These are phyloP conservation scores for Metschnikowia kofuensis DNA, from an alignment of 805 yeast species.

Conservation along the genomic window DNA sequence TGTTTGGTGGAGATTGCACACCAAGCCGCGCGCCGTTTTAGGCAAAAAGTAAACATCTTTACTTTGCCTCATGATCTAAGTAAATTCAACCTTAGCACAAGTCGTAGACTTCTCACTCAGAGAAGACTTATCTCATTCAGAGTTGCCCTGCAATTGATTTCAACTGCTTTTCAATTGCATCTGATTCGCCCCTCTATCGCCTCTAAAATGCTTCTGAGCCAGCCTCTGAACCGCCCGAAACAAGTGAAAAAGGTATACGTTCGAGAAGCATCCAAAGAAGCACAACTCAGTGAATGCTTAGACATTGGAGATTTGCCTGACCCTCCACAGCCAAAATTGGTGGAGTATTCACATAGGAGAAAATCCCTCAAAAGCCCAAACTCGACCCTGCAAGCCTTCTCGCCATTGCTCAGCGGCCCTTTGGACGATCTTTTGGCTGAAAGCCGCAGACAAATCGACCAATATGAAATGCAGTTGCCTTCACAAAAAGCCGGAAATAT, in stretches of 20 bases:
- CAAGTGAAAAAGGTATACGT: neutral
- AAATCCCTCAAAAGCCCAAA: too few relatives aligned
- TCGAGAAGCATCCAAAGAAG: conserved; percentile 2
- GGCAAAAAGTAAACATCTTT: conserved; percentile 8
- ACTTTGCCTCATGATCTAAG: neutral
- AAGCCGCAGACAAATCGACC: conserved; percentile 14
- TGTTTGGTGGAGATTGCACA: too few relatives aligned
- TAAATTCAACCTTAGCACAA: too few relatives aligned
- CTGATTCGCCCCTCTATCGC: too few relatives aligned
- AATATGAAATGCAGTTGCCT: conserved; percentile 20
- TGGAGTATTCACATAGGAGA: neutral
- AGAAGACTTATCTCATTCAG: neutral
- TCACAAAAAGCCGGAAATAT: neutral
- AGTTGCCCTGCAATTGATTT: too few relatives aligned
- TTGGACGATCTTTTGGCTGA: conserved; percentile 22
- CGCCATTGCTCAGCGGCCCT: conserved; percentile 18
- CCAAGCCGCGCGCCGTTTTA: neutral
- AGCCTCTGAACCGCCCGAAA: conserved; percentile 1
- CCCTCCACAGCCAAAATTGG: conserved; percentile 1
- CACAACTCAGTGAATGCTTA: conserved; percentile 5
- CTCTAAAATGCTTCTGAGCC: neutral
- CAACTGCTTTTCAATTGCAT: too few relatives aligned
- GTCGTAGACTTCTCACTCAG: neutral
- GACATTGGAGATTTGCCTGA: conserved; percentile 4
- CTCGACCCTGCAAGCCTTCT: conserved; percentile 4